Conservation (phyloP, 495 filamentous ascomycete species). For the Aspergillus olivimuriae region DNA sequence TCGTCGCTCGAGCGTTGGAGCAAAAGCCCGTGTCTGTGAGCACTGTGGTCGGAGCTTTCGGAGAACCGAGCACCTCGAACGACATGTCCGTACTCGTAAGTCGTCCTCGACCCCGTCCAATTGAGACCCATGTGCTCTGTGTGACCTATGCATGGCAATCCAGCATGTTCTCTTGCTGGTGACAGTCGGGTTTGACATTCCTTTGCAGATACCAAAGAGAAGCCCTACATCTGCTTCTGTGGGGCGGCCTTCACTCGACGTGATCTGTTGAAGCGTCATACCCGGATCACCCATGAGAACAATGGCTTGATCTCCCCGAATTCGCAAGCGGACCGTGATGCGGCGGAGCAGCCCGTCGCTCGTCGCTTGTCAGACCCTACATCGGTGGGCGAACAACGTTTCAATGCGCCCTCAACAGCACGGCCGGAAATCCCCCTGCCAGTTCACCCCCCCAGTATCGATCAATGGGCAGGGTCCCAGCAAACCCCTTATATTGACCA, state of each 20-base stretch:
- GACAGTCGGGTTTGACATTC: conserved; percentile 9
- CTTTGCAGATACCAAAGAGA: conserved; percentile 46
- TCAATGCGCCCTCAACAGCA: conserved; percentile 8
- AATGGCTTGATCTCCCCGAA: conserved; percentile 25
- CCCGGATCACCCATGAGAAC: conserved; percentile 37
- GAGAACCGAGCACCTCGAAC: conserved; percentile 45
- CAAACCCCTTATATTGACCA: conserved; percentile 23
- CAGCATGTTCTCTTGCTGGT: conserved; percentile 11
- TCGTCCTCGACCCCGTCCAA: background rate
- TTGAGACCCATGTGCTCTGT: background rate
- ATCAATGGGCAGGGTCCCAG: conserved; percentile 27
- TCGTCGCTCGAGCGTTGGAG: conserved; percentile 23
- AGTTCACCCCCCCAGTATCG: conserved; percentile 17
- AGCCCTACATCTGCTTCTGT: conserved; percentile 49
- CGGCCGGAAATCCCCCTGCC: conserved; percentile 19
- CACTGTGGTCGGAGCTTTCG: conserved; percentile 39
- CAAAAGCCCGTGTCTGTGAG: conserved; percentile 32
- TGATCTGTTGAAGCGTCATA: conserved; percentile 48
- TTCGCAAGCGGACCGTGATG: conserved; percentile 20
- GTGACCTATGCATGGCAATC: conserved; percentile 11
- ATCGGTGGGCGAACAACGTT: conserved; percentile 1
- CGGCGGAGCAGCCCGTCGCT: conserved; percentile 6
- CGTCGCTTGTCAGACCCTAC: conserved; percentile 8
- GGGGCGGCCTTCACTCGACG: conserved; percentile 48
- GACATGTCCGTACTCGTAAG: conserved; percentile 49